These are phyloP conservation scores for Anacardium occidentale DNA, from an alignment of 345 rosid species.

Conservation along the genomic window DNA sequence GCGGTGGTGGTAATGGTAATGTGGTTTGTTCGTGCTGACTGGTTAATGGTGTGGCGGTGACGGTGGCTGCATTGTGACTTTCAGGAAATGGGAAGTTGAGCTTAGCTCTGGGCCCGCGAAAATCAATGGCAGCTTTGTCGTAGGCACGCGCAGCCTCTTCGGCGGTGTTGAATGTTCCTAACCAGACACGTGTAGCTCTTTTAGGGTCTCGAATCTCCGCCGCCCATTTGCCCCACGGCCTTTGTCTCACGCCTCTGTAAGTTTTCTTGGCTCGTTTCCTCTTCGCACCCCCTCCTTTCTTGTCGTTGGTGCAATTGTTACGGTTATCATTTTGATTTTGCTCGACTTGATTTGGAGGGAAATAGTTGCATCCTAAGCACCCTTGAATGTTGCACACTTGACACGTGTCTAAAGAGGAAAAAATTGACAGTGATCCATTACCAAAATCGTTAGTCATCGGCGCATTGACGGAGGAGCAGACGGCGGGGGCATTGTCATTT, in stretches of 20 bases:
- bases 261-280: conserved; percentile 53
- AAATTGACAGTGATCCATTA: conserved; percentile 20
- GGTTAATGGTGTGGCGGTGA: background rate
- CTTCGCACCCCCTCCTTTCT: conserved; percentile 21
- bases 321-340: background rate
- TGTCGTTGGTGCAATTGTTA: background rate
- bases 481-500: conserved; percentile 27
- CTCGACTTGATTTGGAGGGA: conserved; percentile 53
- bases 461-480: background rate
- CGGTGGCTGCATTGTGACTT: conserved; percentile 1
- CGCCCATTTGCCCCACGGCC: conserved; percentile 99
- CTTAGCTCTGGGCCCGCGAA: conserved; percentile 67
- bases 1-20: background rate
- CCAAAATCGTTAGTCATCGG: background rate
- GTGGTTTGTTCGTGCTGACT: background rate
- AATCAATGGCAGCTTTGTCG: conserved; percentile 69
- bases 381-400: conserved; percentile 57
- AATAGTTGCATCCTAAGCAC: conserved; percentile 74
- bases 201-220: conserved; percentile 94
- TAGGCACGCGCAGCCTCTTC: conserved; percentile 95
- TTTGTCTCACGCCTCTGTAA: conserved; percentile 93
- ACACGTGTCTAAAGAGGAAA: conserved; percentile 51
- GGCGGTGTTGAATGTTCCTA: conserved; percentile 84
- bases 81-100: conserved; percentile 67
- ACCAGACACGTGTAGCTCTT: conserved; percentile 81